Evolutionary conservation across 163 green algal species (phyloP).

Genomic region (Volvox carteri): DNA sequence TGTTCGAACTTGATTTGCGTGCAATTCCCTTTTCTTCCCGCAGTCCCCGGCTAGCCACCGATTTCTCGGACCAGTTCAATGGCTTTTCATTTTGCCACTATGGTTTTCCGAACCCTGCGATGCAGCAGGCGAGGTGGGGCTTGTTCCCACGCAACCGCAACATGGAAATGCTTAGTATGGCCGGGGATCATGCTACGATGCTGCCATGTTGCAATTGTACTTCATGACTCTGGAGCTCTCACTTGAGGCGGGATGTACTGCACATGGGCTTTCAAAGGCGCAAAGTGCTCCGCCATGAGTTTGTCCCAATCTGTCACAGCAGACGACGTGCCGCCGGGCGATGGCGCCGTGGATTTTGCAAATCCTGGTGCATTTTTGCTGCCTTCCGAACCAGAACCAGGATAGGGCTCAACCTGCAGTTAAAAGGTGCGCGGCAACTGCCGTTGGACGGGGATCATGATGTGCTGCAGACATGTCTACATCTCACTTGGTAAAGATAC

Average conservation of each 20-base stretch:
- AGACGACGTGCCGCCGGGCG: neutral
- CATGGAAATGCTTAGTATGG: neutral
- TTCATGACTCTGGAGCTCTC: no score
- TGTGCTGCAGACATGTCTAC: no score
- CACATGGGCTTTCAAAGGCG: neutral
- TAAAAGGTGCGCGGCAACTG: neutral
- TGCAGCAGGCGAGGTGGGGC: neutral
- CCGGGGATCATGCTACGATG: neutral
- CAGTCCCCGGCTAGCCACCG: no score
- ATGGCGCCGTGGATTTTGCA: neutral
- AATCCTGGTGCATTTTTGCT: neutral
- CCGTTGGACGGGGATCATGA: neutral
- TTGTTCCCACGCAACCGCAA: neutral
- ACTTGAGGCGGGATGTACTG: neutral
- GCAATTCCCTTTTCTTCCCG: no score
- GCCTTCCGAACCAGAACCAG: neutral
- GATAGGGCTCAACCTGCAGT: neutral
- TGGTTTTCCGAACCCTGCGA: neutral
- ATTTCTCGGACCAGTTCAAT: neutral
- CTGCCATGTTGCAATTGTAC: no score
- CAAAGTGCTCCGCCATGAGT: constrained; percentile 25
- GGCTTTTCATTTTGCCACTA: neutral
- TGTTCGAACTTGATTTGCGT: no score
- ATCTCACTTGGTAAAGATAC: neutral
- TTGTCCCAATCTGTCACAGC: constrained; percentile 36